phyloP scores from a whole-genome alignment of 805 yeast species.

The Kurtzmaniella cleridarum region DNA sequence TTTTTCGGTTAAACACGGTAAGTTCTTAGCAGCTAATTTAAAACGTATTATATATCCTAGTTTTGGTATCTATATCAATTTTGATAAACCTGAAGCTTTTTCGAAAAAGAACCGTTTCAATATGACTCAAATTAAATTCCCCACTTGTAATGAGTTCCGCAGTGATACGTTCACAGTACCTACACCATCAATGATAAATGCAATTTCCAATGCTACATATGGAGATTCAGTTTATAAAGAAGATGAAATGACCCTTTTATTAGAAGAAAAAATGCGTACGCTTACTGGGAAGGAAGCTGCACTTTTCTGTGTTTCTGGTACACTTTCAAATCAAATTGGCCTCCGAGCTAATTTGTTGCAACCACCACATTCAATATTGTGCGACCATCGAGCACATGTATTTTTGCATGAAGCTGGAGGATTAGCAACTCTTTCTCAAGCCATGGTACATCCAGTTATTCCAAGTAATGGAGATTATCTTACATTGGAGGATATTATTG shows the following conservation, averaged over 20 bases:
- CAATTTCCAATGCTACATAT: slow-evolving; percentile 28
- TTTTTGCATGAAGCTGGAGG: slow-evolving; percentile 39
- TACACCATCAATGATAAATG: slow-evolving; percentile 59
- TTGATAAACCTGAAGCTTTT: too few relatives aligned
- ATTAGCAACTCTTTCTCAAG: slow-evolving; percentile 37
- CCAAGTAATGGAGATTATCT: slow-evolving; percentile 32
- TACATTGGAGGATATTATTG: slow-evolving; percentile 32
- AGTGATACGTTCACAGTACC: slow-evolving; percentile 90
- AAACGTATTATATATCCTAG: too few relatives aligned
- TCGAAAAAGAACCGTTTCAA: too few relatives aligned
- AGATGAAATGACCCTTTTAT: slow-evolving; percentile 27
- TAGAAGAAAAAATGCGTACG: slow-evolving; percentile 29
- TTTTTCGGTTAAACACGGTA: too few relatives aligned
- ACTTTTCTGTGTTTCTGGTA: slow-evolving; percentile 37
- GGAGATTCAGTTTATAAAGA: slow-evolving; percentile 42
- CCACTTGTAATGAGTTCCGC: slow-evolving; percentile 37
- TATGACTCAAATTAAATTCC: slow-evolving; percentile 1
- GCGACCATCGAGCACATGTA: slow-evolving; percentile 35
- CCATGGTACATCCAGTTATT: slow-evolving; percentile 33
- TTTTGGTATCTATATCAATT: too few relatives aligned
- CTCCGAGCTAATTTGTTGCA: slow-evolving; percentile 33
- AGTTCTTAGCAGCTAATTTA: too few relatives aligned
- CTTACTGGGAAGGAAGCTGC: slow-evolving; percentile 37
- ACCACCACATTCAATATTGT: slow-evolving; percentile 37
- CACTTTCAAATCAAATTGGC: slow-evolving; percentile 38